These are phyloP conservation scores for Metschnikowia aberdeeniae DNA, from an alignment of 805 yeast species.

Conservation along the genomic window DNA sequence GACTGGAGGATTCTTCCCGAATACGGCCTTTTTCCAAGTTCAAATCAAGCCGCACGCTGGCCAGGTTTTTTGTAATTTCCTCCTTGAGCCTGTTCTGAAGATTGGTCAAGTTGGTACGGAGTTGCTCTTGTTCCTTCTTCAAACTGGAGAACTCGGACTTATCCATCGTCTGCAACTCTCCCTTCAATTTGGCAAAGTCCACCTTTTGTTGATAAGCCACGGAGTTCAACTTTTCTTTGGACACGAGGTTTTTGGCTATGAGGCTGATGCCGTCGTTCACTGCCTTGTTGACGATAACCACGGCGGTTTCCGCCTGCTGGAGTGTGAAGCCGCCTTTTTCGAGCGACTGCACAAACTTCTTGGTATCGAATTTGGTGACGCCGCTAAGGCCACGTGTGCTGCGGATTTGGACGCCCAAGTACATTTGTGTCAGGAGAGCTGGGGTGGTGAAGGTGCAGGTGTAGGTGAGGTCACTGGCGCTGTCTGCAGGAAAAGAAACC, in stretches of 20 bases:
- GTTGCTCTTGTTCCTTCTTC: conserved; percentile 81
- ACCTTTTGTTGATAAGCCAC: conserved; percentile 94
- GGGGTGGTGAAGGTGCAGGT: too few species aligned
- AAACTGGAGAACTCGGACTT: conserved; percentile 77
- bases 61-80: conserved; percentile 85
- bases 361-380: conserved; percentile 65
- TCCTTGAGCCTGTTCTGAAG: conserved; percentile 81
- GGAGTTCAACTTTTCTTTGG: conserved; percentile 76
- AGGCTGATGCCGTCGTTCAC: conserved; percentile 76
- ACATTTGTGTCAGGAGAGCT: too few species aligned
- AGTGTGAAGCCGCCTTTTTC: conserved; percentile 64
- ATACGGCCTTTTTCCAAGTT: conserved; percentile 93
- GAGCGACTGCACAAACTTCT: conserved; percentile 62
- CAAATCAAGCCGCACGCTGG: conserved; percentile 85
- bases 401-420: background rate
- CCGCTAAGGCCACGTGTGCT: conserved; percentile 18
- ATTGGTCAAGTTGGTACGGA: conserved; percentile 81
- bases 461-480: too few species aligned
- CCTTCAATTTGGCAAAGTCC: conserved; percentile 90
- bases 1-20: conserved; percentile 88
- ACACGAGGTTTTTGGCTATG: conserved; percentile 74
- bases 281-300: conserved; percentile 66
- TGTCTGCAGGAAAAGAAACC: too few species aligned
- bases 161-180: conserved; percentile 86
- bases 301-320: conserved; percentile 77